Evolutionary conservation across 768 basidiomycete genomes (phyloP).

Genomic region (Mrakia frigida): DNA sequence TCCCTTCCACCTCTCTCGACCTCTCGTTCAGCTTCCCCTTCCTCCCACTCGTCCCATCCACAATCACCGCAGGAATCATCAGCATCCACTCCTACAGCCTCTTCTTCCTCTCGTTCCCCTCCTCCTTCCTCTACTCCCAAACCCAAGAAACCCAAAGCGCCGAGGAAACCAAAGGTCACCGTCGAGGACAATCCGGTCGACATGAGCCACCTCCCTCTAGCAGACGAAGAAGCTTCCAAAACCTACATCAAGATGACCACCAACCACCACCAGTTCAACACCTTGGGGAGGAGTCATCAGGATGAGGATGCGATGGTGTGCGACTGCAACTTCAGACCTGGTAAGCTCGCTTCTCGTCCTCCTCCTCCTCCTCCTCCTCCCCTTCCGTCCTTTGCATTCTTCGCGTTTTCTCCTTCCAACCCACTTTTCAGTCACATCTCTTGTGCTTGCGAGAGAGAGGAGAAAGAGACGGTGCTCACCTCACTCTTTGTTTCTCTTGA

Average conservation of each 20-base stretch:
- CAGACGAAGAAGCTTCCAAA: constrained; percentile 53
- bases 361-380: not conserved
- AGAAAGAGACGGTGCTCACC: not conserved
- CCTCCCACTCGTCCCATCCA: not conserved
- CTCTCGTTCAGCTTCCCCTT: not conserved
- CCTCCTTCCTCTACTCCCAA: constrained; percentile 41
- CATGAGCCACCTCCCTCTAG: constrained; percentile 72
- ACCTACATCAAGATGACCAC: constrained; percentile 67
- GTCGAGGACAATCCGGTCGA: constrained; percentile 44
- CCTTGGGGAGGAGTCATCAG: constrained; percentile 81
- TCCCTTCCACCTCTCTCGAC: constrained; percentile 1
- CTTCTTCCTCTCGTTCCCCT: constrained; percentile 49
- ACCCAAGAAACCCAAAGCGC: constrained; percentile 7
- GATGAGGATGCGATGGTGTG: constrained; percentile 89
- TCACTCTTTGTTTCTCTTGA: not conserved
- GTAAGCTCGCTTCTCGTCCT: constrained; percentile 53
- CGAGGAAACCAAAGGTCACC: constrained; percentile 25
- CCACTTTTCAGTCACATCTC: not conserved
- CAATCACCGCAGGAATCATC: not conserved
- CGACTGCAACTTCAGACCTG: constrained; percentile 78
- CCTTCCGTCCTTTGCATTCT: not conserved
- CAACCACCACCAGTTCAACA: constrained; percentile 82
- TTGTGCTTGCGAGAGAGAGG: not conserved
- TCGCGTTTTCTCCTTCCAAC: not conserved
- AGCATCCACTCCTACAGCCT: constrained; percentile 38